phyloP scores from a whole-genome alignment of 805 yeast species.

The Phaffomyces opuntiae region DNA sequence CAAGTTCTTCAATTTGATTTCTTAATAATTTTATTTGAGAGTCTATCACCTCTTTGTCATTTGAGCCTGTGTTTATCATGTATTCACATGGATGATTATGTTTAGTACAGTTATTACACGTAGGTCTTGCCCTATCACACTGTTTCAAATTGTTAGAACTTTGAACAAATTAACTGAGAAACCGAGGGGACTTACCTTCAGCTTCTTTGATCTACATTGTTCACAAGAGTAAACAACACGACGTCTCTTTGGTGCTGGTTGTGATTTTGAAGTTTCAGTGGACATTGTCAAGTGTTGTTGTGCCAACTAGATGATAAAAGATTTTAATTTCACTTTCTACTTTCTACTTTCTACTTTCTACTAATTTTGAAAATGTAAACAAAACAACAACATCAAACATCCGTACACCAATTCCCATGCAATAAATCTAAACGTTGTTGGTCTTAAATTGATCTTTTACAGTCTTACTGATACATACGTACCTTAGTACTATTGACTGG shows the following conservation, averaged over 20 bases:
- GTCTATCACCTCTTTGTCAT: conserved; percentile 2
- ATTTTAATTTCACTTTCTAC: too few relatives aligned
- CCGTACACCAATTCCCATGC: too few relatives aligned
- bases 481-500: too few relatives aligned
- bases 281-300: background rate
- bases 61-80: background rate
- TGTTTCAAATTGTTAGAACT: background rate
- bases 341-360: too few relatives aligned
- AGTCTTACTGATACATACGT: too few relatives aligned
- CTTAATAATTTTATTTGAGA: conserved; percentile 2
- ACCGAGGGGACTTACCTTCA: background rate
- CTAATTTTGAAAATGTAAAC: too few relatives aligned
- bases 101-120: conserved; percentile 4
- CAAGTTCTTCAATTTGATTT: conserved; percentile 2
- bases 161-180: background rate
- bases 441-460: too few relatives aligned
- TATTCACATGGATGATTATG: conserved; percentile 4
- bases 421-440: too few relatives aligned
- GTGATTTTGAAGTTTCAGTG: background rate
- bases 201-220: background rate
- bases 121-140: conserved; percentile 7
- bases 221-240: conserved; percentile 7
- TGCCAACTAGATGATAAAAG: too few relatives aligned
- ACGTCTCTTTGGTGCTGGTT: background rate
- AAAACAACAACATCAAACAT: too few relatives aligned